Conservation (phyloP, 2,329 filamentous ascomycete species). For the Alternaria rosae region DNA sequence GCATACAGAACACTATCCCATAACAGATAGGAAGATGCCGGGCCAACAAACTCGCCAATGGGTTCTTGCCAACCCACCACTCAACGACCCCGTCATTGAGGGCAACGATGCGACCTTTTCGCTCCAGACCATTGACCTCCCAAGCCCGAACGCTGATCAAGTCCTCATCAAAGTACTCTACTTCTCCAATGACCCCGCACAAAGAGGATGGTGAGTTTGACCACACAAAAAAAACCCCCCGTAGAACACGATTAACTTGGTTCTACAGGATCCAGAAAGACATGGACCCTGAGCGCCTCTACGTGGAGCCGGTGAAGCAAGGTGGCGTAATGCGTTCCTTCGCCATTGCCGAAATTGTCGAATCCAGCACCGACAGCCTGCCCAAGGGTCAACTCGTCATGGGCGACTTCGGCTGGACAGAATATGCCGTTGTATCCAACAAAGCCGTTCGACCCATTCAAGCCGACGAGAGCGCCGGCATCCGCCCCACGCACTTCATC, state of each 20-base stretch:
- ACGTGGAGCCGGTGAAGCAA: conserved; percentile 54
- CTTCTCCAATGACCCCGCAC: conserved; percentile 58
- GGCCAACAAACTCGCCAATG: conserved; percentile 52
- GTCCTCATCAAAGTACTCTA: conserved; percentile 57
- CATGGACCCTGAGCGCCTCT: conserved; percentile 54
- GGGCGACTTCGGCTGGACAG: conserved; percentile 66
- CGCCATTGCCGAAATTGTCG: conserved; percentile 66
- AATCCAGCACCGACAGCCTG: conserved; percentile 62
- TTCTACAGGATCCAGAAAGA: conserved; percentile 52
- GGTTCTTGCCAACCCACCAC: conserved; percentile 54
- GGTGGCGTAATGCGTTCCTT: conserved; percentile 68
- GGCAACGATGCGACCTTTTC: conserved; percentile 53
- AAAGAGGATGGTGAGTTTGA: neutral
- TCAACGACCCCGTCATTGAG: conserved; percentile 43
- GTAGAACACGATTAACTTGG: conserved; percentile 55
- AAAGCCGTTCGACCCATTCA: conserved; percentile 41
- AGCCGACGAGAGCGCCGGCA: conserved; percentile 41
- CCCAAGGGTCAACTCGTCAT: conserved; percentile 66
- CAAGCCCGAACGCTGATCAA: conserved; percentile 50
- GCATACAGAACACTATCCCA: neutral
- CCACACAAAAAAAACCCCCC: conserved; percentile 24
- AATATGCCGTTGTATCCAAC: conserved; percentile 64
- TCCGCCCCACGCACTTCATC: conserved; percentile 55
- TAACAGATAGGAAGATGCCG: conserved; percentile 30
- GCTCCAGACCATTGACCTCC: conserved; percentile 46